These are phyloP conservation scores for Pseudonitzschia delicatissima DNA, from an alignment of 108 stramenopile species.

Conservation along the genomic window DNA sequence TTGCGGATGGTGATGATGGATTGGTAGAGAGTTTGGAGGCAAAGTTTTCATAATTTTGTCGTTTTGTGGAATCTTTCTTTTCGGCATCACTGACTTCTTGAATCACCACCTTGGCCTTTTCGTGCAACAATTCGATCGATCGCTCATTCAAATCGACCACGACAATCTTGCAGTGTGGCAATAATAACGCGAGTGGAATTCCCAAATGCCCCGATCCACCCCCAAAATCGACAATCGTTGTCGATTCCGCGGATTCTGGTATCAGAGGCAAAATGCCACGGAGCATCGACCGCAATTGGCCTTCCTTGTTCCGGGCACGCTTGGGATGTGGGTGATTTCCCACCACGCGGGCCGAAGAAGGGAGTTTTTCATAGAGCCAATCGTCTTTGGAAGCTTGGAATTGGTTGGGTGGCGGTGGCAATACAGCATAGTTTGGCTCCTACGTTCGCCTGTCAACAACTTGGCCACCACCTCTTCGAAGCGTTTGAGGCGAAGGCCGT, in stretches of 20 bases:
- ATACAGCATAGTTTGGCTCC: conserved; percentile 24
- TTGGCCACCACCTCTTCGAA: conserved; percentile 57
- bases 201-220: conserved; percentile 71
- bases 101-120: conserved; percentile 39
- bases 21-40: no score
- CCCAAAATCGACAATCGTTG: conserved; percentile 75
- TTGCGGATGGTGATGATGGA: not conserved
- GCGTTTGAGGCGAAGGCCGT: conserved; percentile 56
- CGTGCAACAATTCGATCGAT: conserved; percentile 53
- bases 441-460: conserved; percentile 32
- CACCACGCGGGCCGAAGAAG: conserved; percentile 31
- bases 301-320: conserved; percentile 64
- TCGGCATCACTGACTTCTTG: not conserved
- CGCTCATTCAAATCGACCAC: conserved; percentile 63
- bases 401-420: conserved; percentile 16
- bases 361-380: conserved; percentile 45
- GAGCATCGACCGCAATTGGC: conserved; percentile 57
- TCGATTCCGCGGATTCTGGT: conserved; percentile 5
- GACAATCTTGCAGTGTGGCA: conserved; percentile 57
- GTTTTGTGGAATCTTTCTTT: not conserved
- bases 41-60: not conserved
- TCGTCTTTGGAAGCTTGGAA: not conserved
- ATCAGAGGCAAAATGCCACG: conserved; percentile 62
- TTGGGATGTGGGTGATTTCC: conserved; percentile 37
- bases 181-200: conserved; percentile 61